Percentiles rank a stretch among this genome's conserved stretches.
These are phyloP conservation scores for Abrus precatorius DNA, from an alignment of 306 rosid genomes.

Conservation along the genomic window DNA sequence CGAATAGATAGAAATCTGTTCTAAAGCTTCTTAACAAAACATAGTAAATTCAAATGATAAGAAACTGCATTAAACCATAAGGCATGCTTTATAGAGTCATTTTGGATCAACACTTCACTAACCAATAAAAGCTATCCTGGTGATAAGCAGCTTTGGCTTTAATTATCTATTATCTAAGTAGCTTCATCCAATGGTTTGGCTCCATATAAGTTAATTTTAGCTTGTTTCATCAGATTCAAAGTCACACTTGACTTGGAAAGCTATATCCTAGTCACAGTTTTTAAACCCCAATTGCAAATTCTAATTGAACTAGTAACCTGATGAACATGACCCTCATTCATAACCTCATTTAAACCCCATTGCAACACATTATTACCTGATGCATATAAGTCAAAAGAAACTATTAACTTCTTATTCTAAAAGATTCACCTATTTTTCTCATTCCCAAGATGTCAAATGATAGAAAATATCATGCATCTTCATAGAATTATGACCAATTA, in stretches of 20 bases:
- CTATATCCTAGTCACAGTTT: not conserved
- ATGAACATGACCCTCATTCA: slow-evolving; percentile 6
- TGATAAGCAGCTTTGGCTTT: not conserved
- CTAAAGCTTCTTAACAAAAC: slow-evolving; percentile 1
- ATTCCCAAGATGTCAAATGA: slow-evolving; percentile 5
- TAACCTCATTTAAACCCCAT: slow-evolving; percentile 19
- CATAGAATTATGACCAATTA: slow-evolving; percentile 31
- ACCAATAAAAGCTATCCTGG: not conserved
- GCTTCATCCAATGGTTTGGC: slow-evolving; percentile 11
- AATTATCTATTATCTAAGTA: not conserved
- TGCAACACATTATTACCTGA: slow-evolving; percentile 6
- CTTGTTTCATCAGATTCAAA: slow-evolving; percentile 28
- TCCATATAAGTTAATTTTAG: slow-evolving; percentile 15
- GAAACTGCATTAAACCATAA: not conserved
- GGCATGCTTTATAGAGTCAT: not conserved
- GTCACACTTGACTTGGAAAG: not conserved
- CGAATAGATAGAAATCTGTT: slow-evolving; percentile 17
- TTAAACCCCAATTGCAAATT: slow-evolving; percentile 6
- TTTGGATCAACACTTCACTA: not conserved
- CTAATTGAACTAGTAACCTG: not conserved
- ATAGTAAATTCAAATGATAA: not conserved
- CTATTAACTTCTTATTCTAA: slow-evolving; percentile 20
- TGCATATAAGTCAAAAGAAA: slow-evolving; percentile 28
- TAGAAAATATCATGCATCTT: slow-evolving; percentile 23
- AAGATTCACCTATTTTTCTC: slow-evolving; percentile 2